Conservation (phyloP, 1,139 yeast genomes). For the Zygoascus meyerae region DNA sequence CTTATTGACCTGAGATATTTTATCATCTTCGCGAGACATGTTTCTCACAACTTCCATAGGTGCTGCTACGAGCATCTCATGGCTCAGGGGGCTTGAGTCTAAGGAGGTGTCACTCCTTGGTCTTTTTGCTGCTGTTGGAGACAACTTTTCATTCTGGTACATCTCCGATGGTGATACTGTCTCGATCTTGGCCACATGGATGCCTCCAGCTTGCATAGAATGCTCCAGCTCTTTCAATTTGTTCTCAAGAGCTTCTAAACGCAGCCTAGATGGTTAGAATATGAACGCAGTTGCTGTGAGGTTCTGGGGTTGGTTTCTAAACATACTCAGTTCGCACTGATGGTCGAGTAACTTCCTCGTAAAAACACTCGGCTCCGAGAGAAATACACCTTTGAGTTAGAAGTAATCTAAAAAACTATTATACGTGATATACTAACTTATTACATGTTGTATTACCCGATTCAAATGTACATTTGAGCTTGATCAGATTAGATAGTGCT, state of each 20-base stretch:
- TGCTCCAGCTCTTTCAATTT: constrained; percentile 1
- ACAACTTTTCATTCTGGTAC: not conserved
- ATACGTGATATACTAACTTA: not conserved
- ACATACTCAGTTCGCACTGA: constrained; percentile 9
- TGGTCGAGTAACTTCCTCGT: constrained; percentile 7
- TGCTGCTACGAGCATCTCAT: constrained; percentile 2
- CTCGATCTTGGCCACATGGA: not conserved
- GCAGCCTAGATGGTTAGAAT: not conserved
- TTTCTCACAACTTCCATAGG: constrained; percentile 8
- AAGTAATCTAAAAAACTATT: not conserved
- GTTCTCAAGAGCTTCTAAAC: constrained; percentile 1
- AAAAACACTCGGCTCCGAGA: constrained; percentile 1
- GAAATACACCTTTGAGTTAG: constrained; percentile 4
- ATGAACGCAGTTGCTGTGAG: not conserved
- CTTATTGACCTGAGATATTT: not conserved
- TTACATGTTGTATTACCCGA: constrained; percentile 3
- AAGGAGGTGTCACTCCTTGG: not conserved
- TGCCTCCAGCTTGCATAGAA: not conserved
- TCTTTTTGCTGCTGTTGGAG: not conserved
- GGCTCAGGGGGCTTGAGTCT: not conserved
- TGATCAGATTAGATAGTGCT: not conserved
- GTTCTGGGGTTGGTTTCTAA: not conserved
- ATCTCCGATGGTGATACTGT: not conserved
- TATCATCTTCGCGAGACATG: not conserved
- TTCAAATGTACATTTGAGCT: constrained; percentile 6